Evolutionary conservation across 495 filamentous ascomycete species (phyloP).

Genomic region (Trichoderma reesei): DNA sequence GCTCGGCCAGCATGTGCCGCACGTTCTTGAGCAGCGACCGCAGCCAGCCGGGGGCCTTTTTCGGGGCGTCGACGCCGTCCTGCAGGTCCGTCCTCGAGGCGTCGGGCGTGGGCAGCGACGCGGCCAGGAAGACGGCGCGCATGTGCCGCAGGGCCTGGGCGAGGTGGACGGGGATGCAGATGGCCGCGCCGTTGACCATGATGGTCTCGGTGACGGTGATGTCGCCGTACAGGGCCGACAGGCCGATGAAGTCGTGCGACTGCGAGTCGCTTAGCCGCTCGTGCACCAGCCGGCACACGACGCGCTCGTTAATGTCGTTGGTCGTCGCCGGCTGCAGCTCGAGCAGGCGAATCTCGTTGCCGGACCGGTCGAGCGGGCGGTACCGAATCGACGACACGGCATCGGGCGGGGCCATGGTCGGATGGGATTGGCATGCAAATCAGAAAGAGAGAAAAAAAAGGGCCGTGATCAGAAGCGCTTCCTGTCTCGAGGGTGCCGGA

Average conservation of each 20-base stretch:
- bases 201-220: slow-evolving; percentile 11
- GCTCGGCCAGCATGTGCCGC: slow-evolving; percentile 8
- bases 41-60: slow-evolving; percentile 10
- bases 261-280: slow-evolving; percentile 4
- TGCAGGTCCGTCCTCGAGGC: neutral
- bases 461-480: too few species aligned
- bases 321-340: slow-evolving; percentile 11
- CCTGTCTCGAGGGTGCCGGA: too few species aligned
- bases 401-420: slow-evolving; percentile 7
- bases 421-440: neutral
- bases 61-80: neutral
- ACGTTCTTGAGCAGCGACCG: slow-evolving; percentile 4
- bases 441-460: too few species aligned
- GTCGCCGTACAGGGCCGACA: slow-evolving; percentile 12
- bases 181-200: slow-evolving; percentile 1
- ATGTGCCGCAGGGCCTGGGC: slow-evolving; percentile 11
- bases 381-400: slow-evolving; percentile 2
- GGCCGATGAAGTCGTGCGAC: slow-evolving; percentile 9
- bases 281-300: slow-evolving; percentile 11
- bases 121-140: slow-evolving; percentile 8
- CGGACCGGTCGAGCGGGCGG: slow-evolving; percentile 11
- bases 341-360: slow-evolving; percentile 9
- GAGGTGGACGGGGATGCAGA: slow-evolving; percentile 4
- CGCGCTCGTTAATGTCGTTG: slow-evolving; percentile 11
- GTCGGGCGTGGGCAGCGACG: neutral